Percentiles rank a stretch among this genome's conserved stretches.
phyloP scores from a whole-genome alignment of 2,329 filamentous ascomycete genomes.

The Aspergillus fijiensis region DNA sequence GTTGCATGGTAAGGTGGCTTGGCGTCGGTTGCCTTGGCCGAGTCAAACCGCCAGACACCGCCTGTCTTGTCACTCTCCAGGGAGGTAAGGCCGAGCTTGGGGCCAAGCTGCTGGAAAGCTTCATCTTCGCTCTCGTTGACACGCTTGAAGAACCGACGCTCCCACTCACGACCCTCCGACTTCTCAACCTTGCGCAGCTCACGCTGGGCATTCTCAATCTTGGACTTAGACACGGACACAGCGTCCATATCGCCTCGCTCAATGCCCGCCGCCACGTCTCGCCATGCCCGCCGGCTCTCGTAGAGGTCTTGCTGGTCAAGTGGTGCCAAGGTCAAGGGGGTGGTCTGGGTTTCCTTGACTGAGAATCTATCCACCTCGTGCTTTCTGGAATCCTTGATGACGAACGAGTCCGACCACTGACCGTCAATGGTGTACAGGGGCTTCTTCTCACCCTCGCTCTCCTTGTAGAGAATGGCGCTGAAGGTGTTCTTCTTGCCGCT shows the following conservation, averaged over 20 bases:
- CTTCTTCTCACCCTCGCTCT: slow-evolving; percentile 64
- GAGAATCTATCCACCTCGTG: slow-evolving; percentile 59
- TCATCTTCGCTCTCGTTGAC: slow-evolving; percentile 38
- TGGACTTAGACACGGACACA: slow-evolving; percentile 74
- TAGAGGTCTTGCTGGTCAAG: slow-evolving; percentile 80
- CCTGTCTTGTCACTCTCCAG: slow-evolving; percentile 66
- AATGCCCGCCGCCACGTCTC: slow-evolving; percentile 79
- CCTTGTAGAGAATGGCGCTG: slow-evolving; percentile 70
- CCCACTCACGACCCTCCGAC: slow-evolving; percentile 73
- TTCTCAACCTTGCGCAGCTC: slow-evolving; percentile 72
- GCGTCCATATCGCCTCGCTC: slow-evolving; percentile 78
- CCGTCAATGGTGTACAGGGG: slow-evolving; percentile 77
- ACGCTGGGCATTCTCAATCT: slow-evolving; percentile 87
- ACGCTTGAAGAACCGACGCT: slow-evolving; percentile 74
- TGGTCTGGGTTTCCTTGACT: slow-evolving; percentile 57
- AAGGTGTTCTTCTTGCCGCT: slow-evolving; percentile 95
- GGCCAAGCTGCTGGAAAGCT: slow-evolving; percentile 45
- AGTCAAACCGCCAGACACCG: slow-evolving; percentile 69
- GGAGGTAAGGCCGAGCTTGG: slow-evolving; percentile 39
- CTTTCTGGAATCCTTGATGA: slow-evolving; percentile 67
- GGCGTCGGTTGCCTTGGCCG: slow-evolving; percentile 49
- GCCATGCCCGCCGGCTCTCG: slow-evolving; percentile 86
- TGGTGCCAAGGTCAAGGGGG: slow-evolving; percentile 68
- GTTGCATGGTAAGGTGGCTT: slow-evolving; percentile 44
- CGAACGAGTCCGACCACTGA: slow-evolving; percentile 84